Evolutionary conservation across 1,284 basidiomycete species (phyloP), one percentile per base, ranked within the genome.

Genomic region (Tilletia indica): DNA sequence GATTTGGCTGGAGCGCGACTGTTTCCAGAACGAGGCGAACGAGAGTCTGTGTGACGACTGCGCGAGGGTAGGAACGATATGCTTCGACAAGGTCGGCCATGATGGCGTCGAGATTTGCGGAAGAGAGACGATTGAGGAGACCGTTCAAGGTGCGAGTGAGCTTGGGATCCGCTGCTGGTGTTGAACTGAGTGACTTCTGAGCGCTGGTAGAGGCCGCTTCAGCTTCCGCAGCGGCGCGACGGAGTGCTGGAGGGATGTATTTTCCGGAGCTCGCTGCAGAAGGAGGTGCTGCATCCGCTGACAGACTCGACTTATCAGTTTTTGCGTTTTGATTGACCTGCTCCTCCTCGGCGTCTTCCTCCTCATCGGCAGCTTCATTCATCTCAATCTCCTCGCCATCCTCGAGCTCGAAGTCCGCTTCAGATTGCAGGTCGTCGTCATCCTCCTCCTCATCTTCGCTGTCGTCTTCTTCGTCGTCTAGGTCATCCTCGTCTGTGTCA

Each of bases 91-190:
- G 87, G 64, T 90, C 89, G 64, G 89, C 89, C 6, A 97, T 82
- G 61, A 98, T 93, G 0, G 89, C 88, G 9, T 89, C 88, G 72
- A 98, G 90, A 79, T 98, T 98, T 83, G 91, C 92, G 84, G 97
- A 95, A 78, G 91, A 86, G 72, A 81, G 93, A 90, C 92, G 89
- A 85, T 97, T 97, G 67, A 97, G 87, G 9, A 93, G 86, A 83
- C 95, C 94, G 85, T 97, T 94, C 14, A 93, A 86, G 78, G 92
- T 92, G 69, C 91, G 89, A 6, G 87, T 89, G 31, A 97, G 87
- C 84, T 92, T 93, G 86, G 88, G 69, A 84, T 86, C 72, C 82
- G 84, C 70, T 80, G 86, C 54, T 71, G 91, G 85, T 79, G 90
- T 87, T 47, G 91, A 90, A 16, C 91, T 89, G 66, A 91, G 19